Base-by-base conservation (phyloP, 345 rosid genomes). In the Trapa bicornis region DNA sequence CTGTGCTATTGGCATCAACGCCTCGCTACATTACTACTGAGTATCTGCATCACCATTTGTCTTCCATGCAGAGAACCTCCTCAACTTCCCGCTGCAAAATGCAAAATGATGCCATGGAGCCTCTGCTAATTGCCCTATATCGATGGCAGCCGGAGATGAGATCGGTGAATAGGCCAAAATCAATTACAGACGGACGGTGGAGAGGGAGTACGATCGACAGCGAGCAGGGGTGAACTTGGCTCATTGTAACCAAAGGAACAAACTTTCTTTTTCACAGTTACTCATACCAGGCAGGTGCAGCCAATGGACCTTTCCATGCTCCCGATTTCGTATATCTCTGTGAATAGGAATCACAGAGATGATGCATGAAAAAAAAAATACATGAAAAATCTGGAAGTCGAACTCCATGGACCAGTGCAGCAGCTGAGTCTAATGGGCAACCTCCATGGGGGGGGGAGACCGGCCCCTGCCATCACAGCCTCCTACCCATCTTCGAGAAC, bases 401-500 rank as follows among this genome's bases (percentile, higher is more conserved):
- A 58, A 29, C 63, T 8, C 38, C 63, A 22, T 58, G 32, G 3
- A 5, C 12, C 3, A 16, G 35, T 37, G 63, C 63, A 32, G 38
- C 9, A 58, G 63, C 35, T 22, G 60, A 54, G 32, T 33, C 22
- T 9, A 29, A 58, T 32, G 1, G 4, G 63, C 8, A 58, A 35
- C 63, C 37, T 0, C 38, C 63, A 10, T n/a, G 11, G 60, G 60
- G 29, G 6, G 29, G 29, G 29, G 29, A 22, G 29, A 22, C 29
- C 29, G 29, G 29, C 29, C 29, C 29, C 29, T 22, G 29, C 29
- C 47, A 64, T 84, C 81, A 91, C 76, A 89, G 72, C 82, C 91
- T 85, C 77, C 86, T 87, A 38, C 97, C 92, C 65, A 82, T 79
- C 67, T 87, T 87, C 15, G 93, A 91, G 76, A 91, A 89, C 74